Percentiles rank a stretch among this genome's conserved stretches.
Conservation (phyloP, 345 rosid species). For the Dipteronia dyeriana region DNA sequence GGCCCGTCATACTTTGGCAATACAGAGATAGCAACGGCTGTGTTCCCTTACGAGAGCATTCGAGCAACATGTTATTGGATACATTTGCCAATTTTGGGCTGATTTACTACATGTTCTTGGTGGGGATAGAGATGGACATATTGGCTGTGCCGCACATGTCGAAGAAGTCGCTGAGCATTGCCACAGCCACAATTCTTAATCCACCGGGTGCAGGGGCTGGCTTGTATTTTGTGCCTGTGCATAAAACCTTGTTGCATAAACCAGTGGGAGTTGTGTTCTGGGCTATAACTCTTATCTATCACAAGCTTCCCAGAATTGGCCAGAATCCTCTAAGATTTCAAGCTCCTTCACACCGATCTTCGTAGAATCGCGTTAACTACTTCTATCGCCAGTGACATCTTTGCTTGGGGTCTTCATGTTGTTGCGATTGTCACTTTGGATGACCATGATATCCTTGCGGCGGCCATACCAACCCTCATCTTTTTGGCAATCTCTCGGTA, state of each 20-base stretch:
- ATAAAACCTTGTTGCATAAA: background rate
- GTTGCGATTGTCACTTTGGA: background rate
- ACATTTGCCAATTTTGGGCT: constrained; percentile 26
- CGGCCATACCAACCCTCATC: background rate
- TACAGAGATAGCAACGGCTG: no score
- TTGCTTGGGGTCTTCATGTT: constrained; percentile 23
- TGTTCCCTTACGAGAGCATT: constrained; percentile 5
- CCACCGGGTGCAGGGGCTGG: constrained; percentile 16
- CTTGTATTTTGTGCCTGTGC: constrained; percentile 2
- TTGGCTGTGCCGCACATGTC: constrained; percentile 5
- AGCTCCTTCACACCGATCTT: constrained; percentile 31
- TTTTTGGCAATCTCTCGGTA: constrained; percentile 20
- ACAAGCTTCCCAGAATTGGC: constrained; percentile 41
- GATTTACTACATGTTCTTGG: constrained; percentile 33
- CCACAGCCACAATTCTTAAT: constrained; percentile 1
- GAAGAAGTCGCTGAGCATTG: constrained; percentile 19
- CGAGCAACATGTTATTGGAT: background rate
- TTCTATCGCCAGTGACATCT: constrained; percentile 21
- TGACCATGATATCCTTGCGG: background rate
- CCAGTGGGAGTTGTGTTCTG: constrained; percentile 7
- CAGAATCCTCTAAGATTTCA: constrained; percentile 31
- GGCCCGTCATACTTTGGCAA: constrained; percentile 4
- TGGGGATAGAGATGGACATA: constrained; percentile 40
- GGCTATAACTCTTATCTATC: constrained; percentile 28
- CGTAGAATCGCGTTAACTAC: constrained; percentile 29